phyloP scores from a whole-genome alignment of 2,329 filamentous ascomycete genomes.

The Neonectria magnoliae region DNA sequence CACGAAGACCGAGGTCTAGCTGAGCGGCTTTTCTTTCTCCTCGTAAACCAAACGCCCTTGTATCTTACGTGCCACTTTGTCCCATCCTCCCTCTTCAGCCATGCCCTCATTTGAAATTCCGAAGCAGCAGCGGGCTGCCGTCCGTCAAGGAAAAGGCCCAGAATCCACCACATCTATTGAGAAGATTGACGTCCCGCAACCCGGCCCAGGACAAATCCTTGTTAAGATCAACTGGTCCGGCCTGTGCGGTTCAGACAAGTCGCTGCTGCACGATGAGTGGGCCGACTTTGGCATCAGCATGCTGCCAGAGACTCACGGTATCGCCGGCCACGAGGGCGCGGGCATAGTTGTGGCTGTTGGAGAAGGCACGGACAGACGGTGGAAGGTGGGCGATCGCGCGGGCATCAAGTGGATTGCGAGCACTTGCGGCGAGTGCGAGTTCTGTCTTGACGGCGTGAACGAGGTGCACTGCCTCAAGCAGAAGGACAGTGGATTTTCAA shows the following conservation, averaged over 20 bases:
- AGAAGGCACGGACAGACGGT: conserved; percentile 75
- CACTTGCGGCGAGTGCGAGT: conserved; percentile 81
- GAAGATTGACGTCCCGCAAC: conserved; percentile 31
- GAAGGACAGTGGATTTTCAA: conserved; percentile 83
- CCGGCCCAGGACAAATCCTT: conserved; percentile 35
- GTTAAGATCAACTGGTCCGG: conserved; percentile 40
- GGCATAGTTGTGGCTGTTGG: conserved; percentile 84
- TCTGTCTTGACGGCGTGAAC: conserved; percentile 76
- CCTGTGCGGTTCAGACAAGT: conserved; percentile 41
- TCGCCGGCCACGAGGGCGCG: conserved; percentile 80
- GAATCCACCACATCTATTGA: conserved; percentile 27
- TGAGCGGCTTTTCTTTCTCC: neutral
- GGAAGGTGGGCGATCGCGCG: conserved; percentile 78
- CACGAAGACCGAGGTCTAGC: neutral
- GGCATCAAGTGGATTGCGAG: conserved; percentile 93
- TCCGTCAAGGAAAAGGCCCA: conserved; percentile 34
- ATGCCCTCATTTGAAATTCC: conserved; percentile 33
- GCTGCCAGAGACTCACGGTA: conserved; percentile 26
- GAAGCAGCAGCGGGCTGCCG: conserved; percentile 32
- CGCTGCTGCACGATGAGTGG: conserved; percentile 40
- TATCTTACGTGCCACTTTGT: neutral
- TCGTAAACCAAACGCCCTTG: neutral
- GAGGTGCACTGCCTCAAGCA: conserved; percentile 82
- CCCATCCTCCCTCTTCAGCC: neutral
- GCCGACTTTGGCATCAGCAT: conserved; percentile 35